Evolutionary conservation across 2,329 filamentous ascomycete genomes (phyloP).

Genomic region (Trichoderma pleuroti): DNA sequence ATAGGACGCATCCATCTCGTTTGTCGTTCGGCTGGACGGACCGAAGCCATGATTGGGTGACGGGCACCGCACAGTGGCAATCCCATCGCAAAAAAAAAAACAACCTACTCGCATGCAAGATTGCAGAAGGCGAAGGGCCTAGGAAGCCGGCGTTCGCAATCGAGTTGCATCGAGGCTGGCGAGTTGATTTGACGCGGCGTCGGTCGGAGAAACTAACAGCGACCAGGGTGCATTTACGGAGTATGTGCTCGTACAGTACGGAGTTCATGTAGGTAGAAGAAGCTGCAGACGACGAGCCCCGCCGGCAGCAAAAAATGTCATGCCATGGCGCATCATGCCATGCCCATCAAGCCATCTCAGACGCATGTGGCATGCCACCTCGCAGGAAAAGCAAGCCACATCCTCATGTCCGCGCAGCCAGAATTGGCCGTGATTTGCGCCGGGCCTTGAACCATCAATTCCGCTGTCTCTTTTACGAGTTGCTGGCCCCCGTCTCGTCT

Average conservation of each 20-base stretch:
- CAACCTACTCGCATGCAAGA: not conserved
- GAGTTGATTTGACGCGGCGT: not conserved
- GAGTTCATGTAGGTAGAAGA: too few species aligned
- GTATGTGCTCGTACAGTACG: too few species aligned
- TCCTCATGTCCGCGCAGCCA: not conserved
- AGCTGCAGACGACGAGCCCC: not conserved
- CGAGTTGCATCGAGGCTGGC: not conserved
- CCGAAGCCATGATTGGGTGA: slow-evolving; percentile 1
- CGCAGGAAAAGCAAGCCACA: not conserved
- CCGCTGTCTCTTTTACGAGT: too few species aligned
- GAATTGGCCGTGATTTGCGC: not conserved
- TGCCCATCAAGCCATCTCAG: not conserved
- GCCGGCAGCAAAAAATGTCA: not conserved
- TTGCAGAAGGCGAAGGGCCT: too few species aligned
- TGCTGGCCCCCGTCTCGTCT: too few species aligned
- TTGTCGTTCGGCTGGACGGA: not conserved
- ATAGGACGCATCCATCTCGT: not conserved
- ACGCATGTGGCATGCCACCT: slow-evolving; percentile 3
- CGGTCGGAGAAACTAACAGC: not conserved
- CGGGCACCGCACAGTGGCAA: not conserved
- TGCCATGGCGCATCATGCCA: not conserved
- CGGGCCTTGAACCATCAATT: too few species aligned
- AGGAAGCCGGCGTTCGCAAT: not conserved
- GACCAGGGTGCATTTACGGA: too few species aligned
- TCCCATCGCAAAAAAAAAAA: not conserved